These are phyloP conservation scores for Trichoderma endophyticum DNA, from an alignment of 2,329 filamentous ascomycete species.

Conservation along the genomic window DNA sequence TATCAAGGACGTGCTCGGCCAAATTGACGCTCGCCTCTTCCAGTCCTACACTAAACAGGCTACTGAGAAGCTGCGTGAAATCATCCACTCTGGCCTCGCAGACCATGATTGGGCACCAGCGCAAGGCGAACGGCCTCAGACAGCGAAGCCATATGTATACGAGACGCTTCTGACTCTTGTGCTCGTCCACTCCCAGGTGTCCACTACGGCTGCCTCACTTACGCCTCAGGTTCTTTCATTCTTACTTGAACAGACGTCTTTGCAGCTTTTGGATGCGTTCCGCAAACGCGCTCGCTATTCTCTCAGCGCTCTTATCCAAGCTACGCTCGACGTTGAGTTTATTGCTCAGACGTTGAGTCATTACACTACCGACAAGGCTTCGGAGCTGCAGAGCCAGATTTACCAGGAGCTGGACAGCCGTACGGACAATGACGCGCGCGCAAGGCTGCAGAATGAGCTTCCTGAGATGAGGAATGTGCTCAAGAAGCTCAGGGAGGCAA, in stretches of 20 bases:
- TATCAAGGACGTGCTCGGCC: conserved; percentile 82
- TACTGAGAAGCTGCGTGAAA: conserved; percentile 63
- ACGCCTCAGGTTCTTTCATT: conserved; percentile 80
- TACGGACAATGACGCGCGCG: conserved; percentile 82
- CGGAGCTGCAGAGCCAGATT: conserved; percentile 80
- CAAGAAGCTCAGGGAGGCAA: conserved; percentile 78
- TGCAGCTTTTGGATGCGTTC: conserved; percentile 80
- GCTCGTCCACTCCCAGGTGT: conserved; percentile 85
- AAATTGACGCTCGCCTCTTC: conserved; percentile 90
- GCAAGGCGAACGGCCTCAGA: conserved; percentile 56
- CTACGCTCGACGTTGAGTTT: conserved; percentile 95
- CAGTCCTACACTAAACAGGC: conserved; percentile 83
- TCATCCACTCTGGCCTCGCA: conserved; percentile 70
- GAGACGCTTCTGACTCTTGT: conserved; percentile 81
- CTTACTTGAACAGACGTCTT: conserved; percentile 76
- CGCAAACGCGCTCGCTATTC: conserved; percentile 64
- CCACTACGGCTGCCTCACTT: conserved; percentile 72
- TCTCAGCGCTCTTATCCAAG: conserved; percentile 86
- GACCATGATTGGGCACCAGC: conserved; percentile 68
- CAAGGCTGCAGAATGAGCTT: conserved; percentile 77
- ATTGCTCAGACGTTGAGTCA: conserved; percentile 88
- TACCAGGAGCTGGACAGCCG: conserved; percentile 87
- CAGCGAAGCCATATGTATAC: conserved; percentile 87
- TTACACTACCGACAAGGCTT: conserved; percentile 81
- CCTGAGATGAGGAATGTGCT: conserved; percentile 84